phyloP scores from a whole-genome alignment of 2,329 filamentous ascomycete genomes.

The Phyllosticta citribraziliensis region DNA sequence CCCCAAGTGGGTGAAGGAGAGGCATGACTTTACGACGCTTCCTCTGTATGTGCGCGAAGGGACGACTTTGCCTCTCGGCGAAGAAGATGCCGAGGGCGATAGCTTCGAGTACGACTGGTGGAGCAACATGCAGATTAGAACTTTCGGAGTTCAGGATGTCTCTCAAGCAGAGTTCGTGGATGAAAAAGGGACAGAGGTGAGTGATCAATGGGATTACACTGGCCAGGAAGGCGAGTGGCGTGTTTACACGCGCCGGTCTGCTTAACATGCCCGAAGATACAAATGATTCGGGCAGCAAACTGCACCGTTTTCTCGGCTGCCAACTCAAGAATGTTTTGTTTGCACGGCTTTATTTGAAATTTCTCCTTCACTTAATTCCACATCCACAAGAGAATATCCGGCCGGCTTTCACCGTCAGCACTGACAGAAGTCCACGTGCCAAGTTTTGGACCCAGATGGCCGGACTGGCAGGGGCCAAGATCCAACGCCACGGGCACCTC shows the following conservation, averaged over 20 bases:
- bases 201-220: not conserved
- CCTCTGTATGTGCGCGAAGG: slow-evolving; percentile 34
- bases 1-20: slow-evolving; percentile 35
- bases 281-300: too few relatives aligned
- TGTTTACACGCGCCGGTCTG: too few relatives aligned
- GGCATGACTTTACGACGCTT: slow-evolving; percentile 29
- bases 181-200: not conserved
- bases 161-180: not conserved
- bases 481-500: not conserved
- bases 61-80: slow-evolving; percentile 31
- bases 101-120: slow-evolving; percentile 34
- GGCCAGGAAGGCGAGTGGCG: too few relatives aligned
- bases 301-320: too few relatives aligned
- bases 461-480: not conserved
- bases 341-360: too few relatives aligned
- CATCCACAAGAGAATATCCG: too few relatives aligned
- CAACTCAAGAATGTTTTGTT: too few relatives aligned
- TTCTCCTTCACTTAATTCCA: too few relatives aligned
- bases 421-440: not conserved
- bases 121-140: not conserved
- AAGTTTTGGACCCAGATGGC: not conserved
- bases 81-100: slow-evolving; percentile 23
- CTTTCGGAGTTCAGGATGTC: not conserved
- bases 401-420: not conserved
- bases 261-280: too few relatives aligned